Conservation (phyloP, 305 asterid species). For the Fraxinus greggii region DNA sequence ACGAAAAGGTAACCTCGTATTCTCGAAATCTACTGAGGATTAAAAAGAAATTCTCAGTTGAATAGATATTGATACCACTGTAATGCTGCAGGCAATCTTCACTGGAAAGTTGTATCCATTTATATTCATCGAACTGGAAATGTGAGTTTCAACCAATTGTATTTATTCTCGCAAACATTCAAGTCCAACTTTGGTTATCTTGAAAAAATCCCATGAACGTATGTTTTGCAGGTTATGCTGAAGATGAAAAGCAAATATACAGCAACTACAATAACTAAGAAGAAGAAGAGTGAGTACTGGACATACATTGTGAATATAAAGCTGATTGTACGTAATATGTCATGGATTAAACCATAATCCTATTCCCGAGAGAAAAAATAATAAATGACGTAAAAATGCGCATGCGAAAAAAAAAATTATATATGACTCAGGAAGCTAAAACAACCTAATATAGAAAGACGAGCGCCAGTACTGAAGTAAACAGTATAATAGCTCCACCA, state of each 20-base stretch:
- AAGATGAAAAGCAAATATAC: constrained; percentile 98
- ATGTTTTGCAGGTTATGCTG: constrained; percentile 71
- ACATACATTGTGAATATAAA: background rate
- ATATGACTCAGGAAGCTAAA: background rate
- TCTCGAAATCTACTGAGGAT: background rate
- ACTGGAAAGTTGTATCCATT: constrained; percentile 92
- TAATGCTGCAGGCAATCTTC: constrained; percentile 74
- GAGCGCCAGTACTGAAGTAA: background rate
- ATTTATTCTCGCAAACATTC: background rate
- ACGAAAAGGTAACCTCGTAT: constrained; percentile 53
- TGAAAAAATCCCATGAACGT: background rate
- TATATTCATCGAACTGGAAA: constrained; percentile 85
- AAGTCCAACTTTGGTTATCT: background rate
- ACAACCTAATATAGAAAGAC: background rate
- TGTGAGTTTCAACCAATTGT: constrained; percentile 30
- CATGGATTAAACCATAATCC: background rate
- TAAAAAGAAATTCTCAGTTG: too few species aligned
- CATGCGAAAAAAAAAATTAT: background rate
- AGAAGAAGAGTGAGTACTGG: constrained; percentile 69
- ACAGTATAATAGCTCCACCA: background rate
- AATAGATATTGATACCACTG: background rate
- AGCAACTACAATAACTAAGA: constrained; percentile 82
- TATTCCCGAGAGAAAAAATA: background rate
- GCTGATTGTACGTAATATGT: background rate
- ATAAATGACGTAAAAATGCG: background rate